Conservation (phyloP, 2,329 filamentous ascomycete species). For the Aspergillus vadensis region DNA sequence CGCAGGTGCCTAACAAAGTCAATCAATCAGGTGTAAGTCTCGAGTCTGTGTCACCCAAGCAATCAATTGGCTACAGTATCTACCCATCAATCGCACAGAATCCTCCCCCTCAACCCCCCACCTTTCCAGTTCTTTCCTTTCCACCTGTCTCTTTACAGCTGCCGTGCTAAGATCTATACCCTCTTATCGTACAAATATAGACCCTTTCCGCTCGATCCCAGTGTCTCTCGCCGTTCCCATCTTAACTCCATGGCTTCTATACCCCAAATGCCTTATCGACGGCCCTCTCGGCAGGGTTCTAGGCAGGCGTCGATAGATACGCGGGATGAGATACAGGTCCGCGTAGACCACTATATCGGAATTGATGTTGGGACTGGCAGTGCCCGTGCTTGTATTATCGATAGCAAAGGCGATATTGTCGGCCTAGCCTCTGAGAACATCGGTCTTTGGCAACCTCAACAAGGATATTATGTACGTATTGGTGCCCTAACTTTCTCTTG, state of each 20-base stretch:
- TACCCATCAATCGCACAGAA: too few relatives aligned
- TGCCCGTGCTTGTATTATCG: conserved; percentile 93
- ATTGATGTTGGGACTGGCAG: conserved; percentile 97
- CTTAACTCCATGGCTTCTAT: conserved; percentile 32
- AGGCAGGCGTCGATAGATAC: conserved; percentile 47
- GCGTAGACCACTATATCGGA: conserved; percentile 70
- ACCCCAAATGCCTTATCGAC: conserved; percentile 32
- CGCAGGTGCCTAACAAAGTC: too few relatives aligned
- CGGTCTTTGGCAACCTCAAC: conserved; percentile 76
- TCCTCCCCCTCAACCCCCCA: too few relatives aligned
- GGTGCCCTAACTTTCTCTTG: neutral
- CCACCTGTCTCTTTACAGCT: too few relatives aligned
- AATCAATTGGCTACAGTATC: too few relatives aligned
- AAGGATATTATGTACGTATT: conserved; percentile 67
- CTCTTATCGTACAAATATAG: neutral
- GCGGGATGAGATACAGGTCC: conserved; percentile 59
- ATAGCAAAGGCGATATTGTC: conserved; percentile 84
- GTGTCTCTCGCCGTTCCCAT: neutral
- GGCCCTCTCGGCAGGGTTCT: conserved; percentile 35
- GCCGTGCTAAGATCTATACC: neutral
- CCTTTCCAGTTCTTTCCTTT: too few relatives aligned
- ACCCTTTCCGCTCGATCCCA: neutral
- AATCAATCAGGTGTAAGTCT: too few relatives aligned
- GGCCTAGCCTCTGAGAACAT: conserved; percentile 72
- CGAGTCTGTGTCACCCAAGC: too few relatives aligned